A percentile compares a stretch with the other conserved stretches of the same genome.
phyloP scores from a whole-genome alignment of 1,284 basidiomycete genomes.

The Irpex rosettiformis region DNA sequence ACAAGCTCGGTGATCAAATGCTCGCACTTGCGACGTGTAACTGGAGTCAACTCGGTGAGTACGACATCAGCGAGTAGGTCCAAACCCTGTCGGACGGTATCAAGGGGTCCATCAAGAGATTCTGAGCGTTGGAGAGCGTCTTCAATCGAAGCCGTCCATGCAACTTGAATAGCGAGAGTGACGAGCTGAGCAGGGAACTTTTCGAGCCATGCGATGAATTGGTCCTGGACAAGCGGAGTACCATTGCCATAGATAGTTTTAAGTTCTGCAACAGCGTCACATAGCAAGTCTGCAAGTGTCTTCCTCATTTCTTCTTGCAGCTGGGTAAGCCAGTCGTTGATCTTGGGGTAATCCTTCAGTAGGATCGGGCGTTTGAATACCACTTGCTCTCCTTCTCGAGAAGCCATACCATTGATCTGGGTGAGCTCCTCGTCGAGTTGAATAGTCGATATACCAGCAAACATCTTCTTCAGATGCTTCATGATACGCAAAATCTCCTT shows the following conservation, averaged over 20 bases:
- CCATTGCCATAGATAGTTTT: conserved; percentile 77
- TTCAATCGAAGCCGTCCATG: conserved; percentile 91
- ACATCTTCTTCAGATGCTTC: conserved; percentile 99
- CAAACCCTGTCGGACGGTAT: conserved; percentile 78
- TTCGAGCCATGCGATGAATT: conserved; percentile 88
- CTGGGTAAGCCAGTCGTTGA: conserved; percentile 97
- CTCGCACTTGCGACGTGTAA: conserved; percentile 95
- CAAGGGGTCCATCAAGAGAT: conserved; percentile 65
- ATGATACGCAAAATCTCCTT: conserved; percentile 97
- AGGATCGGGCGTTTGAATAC: conserved; percentile 80
- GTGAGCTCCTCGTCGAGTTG: conserved; percentile 87
- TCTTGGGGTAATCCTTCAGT: conserved; percentile 92
- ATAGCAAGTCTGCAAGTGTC: conserved; percentile 83
- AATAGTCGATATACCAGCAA: conserved; percentile 93
- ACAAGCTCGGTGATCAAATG: conserved; percentile 99
- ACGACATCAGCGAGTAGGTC: conserved; percentile 96
- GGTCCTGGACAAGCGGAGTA: conserved; percentile 50
- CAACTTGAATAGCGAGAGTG: conserved; percentile 90
- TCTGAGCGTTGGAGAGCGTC: conserved; percentile 55
- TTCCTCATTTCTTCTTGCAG: conserved; percentile 95
- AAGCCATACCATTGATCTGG: conserved; percentile 87
- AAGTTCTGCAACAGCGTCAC: conserved; percentile 76
- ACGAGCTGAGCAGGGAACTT: conserved; percentile 95
- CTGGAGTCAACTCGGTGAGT: conserved; percentile 81
- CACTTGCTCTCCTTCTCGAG: conserved; percentile 93